Conservation (phyloP, 495 filamentous ascomycete species). For the Jackrogersella minutella region DNA sequence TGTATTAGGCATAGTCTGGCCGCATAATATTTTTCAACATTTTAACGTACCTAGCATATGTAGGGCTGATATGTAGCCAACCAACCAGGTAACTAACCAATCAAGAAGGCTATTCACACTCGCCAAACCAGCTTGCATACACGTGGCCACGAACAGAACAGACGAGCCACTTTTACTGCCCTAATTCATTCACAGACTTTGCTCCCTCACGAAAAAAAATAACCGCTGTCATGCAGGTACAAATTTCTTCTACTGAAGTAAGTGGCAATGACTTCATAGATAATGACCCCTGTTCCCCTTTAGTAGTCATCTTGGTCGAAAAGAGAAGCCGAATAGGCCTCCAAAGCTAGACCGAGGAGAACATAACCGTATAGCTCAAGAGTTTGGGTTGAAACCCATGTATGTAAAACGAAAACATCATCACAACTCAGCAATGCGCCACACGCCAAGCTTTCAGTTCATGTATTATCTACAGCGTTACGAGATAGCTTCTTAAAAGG, state of each 20-base stretch:
- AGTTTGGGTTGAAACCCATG: constrained; percentile 7
- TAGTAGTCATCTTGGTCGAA: constrained; percentile 14
- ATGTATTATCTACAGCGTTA: constrained; percentile 28
- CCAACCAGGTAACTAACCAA: constrained; percentile 21
- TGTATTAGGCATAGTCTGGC: constrained; percentile 18
- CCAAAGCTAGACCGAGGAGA: background rate
- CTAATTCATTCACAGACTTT: constrained; percentile 5
- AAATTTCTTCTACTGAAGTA: background rate
- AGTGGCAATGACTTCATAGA: constrained; percentile 17
- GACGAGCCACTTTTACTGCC: constrained; percentile 20
- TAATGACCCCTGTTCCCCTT: background rate
- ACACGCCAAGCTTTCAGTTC: constrained; percentile 30
- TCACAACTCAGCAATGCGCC: constrained; percentile 1
- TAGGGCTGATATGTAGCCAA: constrained; percentile 31
- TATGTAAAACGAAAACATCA: constrained; percentile 5
- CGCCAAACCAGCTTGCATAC: constrained; percentile 23
- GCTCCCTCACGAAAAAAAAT: constrained; percentile 4
- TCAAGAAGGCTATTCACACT: constrained; percentile 7
- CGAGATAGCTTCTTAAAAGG: background rate
- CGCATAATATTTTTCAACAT: background rate
- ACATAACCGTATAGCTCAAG: background rate
- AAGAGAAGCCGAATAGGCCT: constrained; percentile 5
- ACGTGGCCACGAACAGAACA: constrained; percentile 31
- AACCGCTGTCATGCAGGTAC: constrained; percentile 27
- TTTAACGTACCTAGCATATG: constrained; percentile 1